phyloP scores from a whole-genome alignment of 257 asterid genomes.

The Solanum neorickii region DNA sequence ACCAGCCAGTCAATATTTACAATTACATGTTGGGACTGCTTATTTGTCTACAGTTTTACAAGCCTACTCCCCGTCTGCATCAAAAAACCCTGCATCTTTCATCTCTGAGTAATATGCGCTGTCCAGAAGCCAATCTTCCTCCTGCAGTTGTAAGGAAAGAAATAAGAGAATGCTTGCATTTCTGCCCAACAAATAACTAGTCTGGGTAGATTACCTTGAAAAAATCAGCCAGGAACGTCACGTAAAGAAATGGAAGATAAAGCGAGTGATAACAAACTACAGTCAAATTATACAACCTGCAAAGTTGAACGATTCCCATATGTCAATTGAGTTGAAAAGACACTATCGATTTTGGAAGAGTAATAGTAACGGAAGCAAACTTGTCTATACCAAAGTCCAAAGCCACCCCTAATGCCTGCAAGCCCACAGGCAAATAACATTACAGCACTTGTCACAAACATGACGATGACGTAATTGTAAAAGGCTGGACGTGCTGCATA shows the following conservation, averaged over 20 bases:
- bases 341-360: background rate
- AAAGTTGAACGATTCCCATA: background rate
- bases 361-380: background rate
- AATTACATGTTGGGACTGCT: background rate
- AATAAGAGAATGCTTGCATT: background rate
- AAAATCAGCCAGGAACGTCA: constrained; percentile 62
- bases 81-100: constrained; percentile 90
- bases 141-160: constrained; percentile 24
- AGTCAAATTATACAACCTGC: constrained; percentile 61
- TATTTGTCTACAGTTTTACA: background rate
- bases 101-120: constrained; percentile 81
- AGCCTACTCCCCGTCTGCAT: constrained; percentile 59
- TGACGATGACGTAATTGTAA: constrained; percentile 70
- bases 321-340: background rate
- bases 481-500: constrained; percentile 79
- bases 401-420: constrained; percentile 50
- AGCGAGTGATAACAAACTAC: constrained; percentile 56
- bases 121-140: constrained; percentile 89
- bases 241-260: constrained; percentile 64
- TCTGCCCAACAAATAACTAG: background rate
- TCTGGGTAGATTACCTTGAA: constrained; percentile 49
- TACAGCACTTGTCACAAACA: constrained; percentile 41
- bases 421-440: constrained; percentile 56
- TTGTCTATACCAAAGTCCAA: constrained; percentile 58
- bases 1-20: background rate